These are phyloP conservation scores for Melastoma candidum DNA, from an alignment of 441 rosid species.

Conservation along the genomic window DNA sequence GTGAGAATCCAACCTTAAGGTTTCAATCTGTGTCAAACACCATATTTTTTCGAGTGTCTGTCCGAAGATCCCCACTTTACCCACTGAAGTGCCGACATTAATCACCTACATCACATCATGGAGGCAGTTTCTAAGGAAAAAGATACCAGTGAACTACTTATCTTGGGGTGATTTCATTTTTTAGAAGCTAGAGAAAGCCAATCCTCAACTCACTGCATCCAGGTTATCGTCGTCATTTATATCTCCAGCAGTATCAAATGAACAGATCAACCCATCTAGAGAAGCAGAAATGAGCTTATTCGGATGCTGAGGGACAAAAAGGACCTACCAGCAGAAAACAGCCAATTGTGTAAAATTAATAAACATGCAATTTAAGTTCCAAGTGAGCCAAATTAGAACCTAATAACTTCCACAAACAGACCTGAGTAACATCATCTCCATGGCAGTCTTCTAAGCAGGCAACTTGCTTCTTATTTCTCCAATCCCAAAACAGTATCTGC, in stretches of 20 bases:
- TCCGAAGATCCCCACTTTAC: constrained; percentile 79
- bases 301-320: constrained; percentile 51
- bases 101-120: constrained; percentile 49
- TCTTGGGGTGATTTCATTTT: too few relatives aligned
- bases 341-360: too few relatives aligned
- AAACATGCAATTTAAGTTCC: too few relatives aligned
- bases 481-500: constrained; percentile 87
- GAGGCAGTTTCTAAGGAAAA: neutral
- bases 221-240: constrained; percentile 80
- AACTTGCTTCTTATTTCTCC: constrained; percentile 88
- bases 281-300: constrained; percentile 85
- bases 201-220: constrained; percentile 56
- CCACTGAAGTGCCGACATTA: constrained; percentile 82
- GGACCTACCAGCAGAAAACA: constrained; percentile 34
- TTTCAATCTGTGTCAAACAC: constrained; percentile 94
- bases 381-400: too few relatives aligned
- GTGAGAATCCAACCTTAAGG: constrained; percentile 49
- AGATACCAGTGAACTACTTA: too few relatives aligned
- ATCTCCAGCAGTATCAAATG: constrained; percentile 62
- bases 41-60: constrained; percentile 54
- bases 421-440: constrained; percentile 70
- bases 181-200: too few relatives aligned
- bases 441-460: constrained; percentile 91
- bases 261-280: constrained; percentile 80
- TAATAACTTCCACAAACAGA: too few relatives aligned